Evolutionary conservation across 495 filamentous ascomycete genomes (phyloP).

Genomic region (Lepidopterella palustris): DNA sequence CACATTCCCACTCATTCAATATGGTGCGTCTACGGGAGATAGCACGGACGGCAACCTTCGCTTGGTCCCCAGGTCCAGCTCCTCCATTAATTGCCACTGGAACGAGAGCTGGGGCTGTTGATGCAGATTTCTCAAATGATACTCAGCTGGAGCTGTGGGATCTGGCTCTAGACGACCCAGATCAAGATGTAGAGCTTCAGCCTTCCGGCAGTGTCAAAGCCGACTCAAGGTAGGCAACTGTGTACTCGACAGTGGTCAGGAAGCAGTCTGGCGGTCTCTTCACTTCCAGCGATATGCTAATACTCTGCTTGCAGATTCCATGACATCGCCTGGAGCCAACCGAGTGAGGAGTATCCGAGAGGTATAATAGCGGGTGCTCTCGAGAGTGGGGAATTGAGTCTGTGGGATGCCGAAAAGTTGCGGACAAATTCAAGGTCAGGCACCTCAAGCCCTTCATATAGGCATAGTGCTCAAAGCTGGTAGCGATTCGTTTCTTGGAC

Average conservation of each 20-base stretch:
- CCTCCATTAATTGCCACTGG: conserved; percentile 87
- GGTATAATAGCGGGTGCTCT: conserved; percentile 92
- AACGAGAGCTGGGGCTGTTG: conserved; percentile 88
- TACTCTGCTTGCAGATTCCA: conserved; percentile 62
- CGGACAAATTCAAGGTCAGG: conserved; percentile 53
- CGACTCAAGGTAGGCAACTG: conserved; percentile 68
- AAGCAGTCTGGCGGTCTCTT: too few relatives aligned
- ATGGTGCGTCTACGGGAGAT: conserved; percentile 97
- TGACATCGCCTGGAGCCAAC: conserved; percentile 88
- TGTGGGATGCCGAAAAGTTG: conserved; percentile 92
- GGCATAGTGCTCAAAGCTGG: conserved; percentile 19
- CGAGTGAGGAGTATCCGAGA: conserved; percentile 63
- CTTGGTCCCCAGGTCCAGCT: conserved; percentile 78
- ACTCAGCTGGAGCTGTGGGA: conserved; percentile 97
- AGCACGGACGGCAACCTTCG: conserved; percentile 90
- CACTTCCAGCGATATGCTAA: not conserved
- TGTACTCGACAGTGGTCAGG: not conserved
- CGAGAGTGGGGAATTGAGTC: conserved; percentile 90
- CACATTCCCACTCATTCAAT: conserved; percentile 36
- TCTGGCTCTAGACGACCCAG: conserved; percentile 65
- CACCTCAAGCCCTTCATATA: not conserved
- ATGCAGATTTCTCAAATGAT: conserved; percentile 95
- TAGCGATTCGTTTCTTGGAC: conserved; percentile 73
- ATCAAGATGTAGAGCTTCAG: conserved; percentile 74
- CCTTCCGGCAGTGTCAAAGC: conserved; percentile 75